Evolutionary conservation across 2,329 filamentous ascomycete species (phyloP).

Genomic region (Claviceps sp.): DNA sequence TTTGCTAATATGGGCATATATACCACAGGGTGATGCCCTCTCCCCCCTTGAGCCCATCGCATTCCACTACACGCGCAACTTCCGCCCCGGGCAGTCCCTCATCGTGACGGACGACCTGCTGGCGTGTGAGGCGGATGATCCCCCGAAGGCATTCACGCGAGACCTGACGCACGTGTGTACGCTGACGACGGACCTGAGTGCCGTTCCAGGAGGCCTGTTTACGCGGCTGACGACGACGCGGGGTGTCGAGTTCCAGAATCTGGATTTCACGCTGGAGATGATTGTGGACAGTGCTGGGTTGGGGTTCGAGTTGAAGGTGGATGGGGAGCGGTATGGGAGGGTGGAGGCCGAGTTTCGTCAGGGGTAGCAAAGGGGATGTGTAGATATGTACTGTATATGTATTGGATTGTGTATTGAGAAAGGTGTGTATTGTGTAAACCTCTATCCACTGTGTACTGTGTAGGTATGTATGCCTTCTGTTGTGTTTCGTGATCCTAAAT

Average conservation of each 20-base stretch:
- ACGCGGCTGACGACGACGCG: conserved; percentile 65
- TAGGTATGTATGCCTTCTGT: too few species aligned
- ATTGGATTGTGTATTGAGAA: too few species aligned
- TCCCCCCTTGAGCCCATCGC: conserved; percentile 62
- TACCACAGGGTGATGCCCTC: conserved; percentile 52
- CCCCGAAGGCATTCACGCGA: conserved; percentile 44
- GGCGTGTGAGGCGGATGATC: conserved; percentile 56
- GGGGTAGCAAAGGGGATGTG: neutral
- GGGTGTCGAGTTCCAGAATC: conserved; percentile 68
- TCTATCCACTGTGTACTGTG: too few species aligned
- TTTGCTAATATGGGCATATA: too few species aligned
- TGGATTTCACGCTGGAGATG: conserved; percentile 76
- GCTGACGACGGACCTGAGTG: conserved; percentile 64
- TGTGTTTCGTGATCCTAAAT: too few species aligned
- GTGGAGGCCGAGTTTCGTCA: conserved; percentile 69
- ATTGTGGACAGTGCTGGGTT: conserved; percentile 65
- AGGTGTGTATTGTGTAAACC: too few species aligned
- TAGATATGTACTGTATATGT: too few species aligned
- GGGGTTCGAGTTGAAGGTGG: conserved; percentile 67
- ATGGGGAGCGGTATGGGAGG: conserved; percentile 61
- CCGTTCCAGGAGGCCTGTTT: conserved; percentile 60
- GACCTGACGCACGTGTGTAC: conserved; percentile 64
- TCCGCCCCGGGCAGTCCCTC: conserved; percentile 63
- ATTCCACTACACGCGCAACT: conserved; percentile 79
- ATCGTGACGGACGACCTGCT: conserved; percentile 71